Base-by-base conservation (phyloP, 768 basidiomycete genomes). In the Boletus pseudopeckii region DNA sequence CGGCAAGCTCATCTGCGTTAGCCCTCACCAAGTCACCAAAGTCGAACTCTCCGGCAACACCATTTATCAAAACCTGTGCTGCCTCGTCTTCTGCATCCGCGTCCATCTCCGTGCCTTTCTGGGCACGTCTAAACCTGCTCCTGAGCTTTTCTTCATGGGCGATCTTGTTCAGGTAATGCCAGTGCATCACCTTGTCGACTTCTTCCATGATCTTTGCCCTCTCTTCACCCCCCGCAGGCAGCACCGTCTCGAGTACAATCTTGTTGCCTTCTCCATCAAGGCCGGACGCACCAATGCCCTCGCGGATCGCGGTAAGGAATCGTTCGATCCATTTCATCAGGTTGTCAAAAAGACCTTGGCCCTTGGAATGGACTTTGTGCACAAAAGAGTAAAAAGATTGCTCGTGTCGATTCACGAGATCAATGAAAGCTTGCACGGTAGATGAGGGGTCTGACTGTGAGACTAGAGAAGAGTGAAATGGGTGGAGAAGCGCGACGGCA, bases 271-370 rank as follows among this genome's bases (percentile, higher is more conserved):
- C 42, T 46, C 28, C 63, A 10, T 64, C 50, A 9, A 22, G 14
- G 18, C 37, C 39, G 22, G 39, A 43, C 30, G 75, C 72, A 4
- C 91, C 88, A 6, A 98, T 71, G 5, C 97, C 97, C 55, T 95
- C 93, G 11, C 97, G 88, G 44, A 94, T 82, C 50, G 90, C 81
- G 24, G 88, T 89, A 54, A 98, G 78, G 75, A 98, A 98, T 34
- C 91, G 82, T 71, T 98, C 95, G 69, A 97, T 88, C 97, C 97
- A 99, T 37, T 78, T 81, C 93, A 98, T 98, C 53, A 99, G 83
- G 63, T 80, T 83, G 64, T 94, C 89, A 69, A 99, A 99, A 13
- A 99, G 79, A 20, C 86, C 88, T 64, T 94, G 88, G 34, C 97
- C 97, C 68, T 98, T 98, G 42, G 92, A 87, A 66, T 99, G 97